Conservation (phyloP, 2,329 filamentous ascomycete genomes). For the Ophiocordyceps sinensis region DNA sequence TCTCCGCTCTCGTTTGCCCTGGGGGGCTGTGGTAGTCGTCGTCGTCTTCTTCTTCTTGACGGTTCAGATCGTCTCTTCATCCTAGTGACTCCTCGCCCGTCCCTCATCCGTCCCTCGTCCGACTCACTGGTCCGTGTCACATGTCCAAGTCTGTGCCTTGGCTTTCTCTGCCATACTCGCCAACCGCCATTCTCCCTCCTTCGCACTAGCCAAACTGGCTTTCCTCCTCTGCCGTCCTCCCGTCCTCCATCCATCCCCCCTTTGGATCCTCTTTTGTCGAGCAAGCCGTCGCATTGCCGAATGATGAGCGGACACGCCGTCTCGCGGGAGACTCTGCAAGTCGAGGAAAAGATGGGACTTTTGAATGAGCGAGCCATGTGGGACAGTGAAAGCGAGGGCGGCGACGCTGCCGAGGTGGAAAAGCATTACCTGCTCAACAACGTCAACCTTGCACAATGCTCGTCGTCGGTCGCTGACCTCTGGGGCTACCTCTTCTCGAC, state of each 20-base stretch:
- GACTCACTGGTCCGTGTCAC: too few relatives aligned
- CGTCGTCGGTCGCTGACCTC: conserved; percentile 13
- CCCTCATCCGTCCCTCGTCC: too few relatives aligned
- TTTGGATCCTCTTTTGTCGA: background rate
- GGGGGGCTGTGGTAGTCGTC: too few relatives aligned
- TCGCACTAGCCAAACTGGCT: background rate
- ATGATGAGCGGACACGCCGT: background rate
- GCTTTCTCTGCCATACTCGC: too few relatives aligned
- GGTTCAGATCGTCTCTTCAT: too few relatives aligned
- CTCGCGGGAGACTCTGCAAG: background rate
- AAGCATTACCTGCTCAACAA: conserved; percentile 1
- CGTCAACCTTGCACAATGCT: background rate
- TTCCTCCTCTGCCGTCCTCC: too few relatives aligned
- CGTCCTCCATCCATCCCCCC: background rate
- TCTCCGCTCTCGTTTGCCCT: too few relatives aligned
- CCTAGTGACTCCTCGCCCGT: too few relatives aligned
- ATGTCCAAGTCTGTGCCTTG: too few relatives aligned
- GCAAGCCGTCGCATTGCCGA: background rate
- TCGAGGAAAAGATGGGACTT: conserved; percentile 1
- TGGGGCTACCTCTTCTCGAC: conserved; percentile 15
- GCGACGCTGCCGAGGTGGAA: background rate
- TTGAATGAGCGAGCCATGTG: conserved; percentile 1
- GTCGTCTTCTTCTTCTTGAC: too few relatives aligned
- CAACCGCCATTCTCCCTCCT: background rate
- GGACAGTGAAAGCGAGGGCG: conserved; percentile 1